These are phyloP conservation scores for Hypoxylon sp. DNA, from an alignment of 2,329 filamentous ascomycete genomes.

Conservation along the genomic window DNA sequence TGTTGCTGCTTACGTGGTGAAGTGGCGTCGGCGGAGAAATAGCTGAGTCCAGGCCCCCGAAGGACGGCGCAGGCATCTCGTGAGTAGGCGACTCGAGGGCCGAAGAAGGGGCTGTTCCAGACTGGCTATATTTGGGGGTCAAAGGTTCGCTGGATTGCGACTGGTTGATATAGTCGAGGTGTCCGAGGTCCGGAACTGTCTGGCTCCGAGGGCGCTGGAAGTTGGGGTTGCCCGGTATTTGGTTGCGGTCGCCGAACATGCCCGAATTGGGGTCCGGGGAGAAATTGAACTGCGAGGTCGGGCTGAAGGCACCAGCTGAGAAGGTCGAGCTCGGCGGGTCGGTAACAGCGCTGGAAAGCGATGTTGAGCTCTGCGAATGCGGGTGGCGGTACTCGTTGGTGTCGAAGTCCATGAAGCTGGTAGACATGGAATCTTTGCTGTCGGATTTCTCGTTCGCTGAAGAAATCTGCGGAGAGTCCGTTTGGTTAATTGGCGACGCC, in stretches of 20 bases:
- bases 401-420: constrained; percentile 73
- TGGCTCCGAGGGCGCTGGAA: constrained; percentile 87
- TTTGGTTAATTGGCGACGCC: constrained; percentile 75
- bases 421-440: constrained; percentile 71
- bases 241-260: constrained; percentile 68
- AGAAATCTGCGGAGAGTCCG: constrained; percentile 75
- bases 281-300: constrained; percentile 80
- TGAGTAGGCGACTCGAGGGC: constrained; percentile 67
- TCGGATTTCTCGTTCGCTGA: constrained; percentile 80
- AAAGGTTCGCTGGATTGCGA: constrained; percentile 59
- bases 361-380: constrained; percentile 77
- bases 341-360: constrained; percentile 76
- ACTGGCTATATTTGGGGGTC: constrained; percentile 65
- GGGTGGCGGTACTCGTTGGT: constrained; percentile 69
- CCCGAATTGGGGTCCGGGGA: constrained; percentile 80
- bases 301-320: constrained; percentile 79
- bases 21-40: constrained; percentile 61
- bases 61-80: constrained; percentile 60
- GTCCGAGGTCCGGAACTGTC: constrained; percentile 82
- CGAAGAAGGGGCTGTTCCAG: constrained; percentile 65
- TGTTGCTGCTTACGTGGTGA: constrained; percentile 67
- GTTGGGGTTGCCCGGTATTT: constrained; percentile 61
- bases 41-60: constrained; percentile 61
- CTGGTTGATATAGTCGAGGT: constrained; percentile 70
- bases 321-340: constrained; percentile 76